Evolutionary conservation across 176 grass and related monocot species (phyloP).

Genomic region (Puya raimondii): DNA sequence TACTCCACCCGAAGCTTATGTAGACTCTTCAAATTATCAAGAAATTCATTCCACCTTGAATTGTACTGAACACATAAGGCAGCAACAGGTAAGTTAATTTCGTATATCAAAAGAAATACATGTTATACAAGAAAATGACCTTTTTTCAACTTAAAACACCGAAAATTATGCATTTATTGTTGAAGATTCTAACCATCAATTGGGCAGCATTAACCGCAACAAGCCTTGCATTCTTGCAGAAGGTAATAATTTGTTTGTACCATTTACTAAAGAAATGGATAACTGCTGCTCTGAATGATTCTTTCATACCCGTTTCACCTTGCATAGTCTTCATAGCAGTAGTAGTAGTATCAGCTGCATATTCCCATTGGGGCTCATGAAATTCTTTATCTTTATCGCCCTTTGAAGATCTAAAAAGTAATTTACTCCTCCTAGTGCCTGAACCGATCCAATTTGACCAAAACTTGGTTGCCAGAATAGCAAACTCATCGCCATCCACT

Average conservation of each 20-base stretch:
- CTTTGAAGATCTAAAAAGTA: background rate
- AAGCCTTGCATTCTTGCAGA: background rate
- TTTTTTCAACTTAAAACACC: too few relatives aligned
- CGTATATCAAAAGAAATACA: too few relatives aligned
- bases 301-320: background rate
- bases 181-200: background rate
- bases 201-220: background rate
- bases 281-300: background rate
- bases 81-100: background rate
- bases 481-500: conserved; percentile 1
- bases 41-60: background rate
- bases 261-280: background rate
- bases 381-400: conserved; percentile 3
- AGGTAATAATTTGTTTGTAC: background rate
- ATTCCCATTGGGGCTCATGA: background rate
- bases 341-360: background rate
- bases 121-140: too few relatives aligned
- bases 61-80: background rate
- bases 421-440: conserved; percentile 1
- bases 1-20: background rate
- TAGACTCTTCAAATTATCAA: background rate
- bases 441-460: conserved; percentile 8
- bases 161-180: background rate
- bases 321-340: background rate
- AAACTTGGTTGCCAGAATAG: background rate